These are phyloP conservation scores for Misopates orontium DNA, from an alignment of 257 asterid species.

Conservation along the genomic window DNA sequence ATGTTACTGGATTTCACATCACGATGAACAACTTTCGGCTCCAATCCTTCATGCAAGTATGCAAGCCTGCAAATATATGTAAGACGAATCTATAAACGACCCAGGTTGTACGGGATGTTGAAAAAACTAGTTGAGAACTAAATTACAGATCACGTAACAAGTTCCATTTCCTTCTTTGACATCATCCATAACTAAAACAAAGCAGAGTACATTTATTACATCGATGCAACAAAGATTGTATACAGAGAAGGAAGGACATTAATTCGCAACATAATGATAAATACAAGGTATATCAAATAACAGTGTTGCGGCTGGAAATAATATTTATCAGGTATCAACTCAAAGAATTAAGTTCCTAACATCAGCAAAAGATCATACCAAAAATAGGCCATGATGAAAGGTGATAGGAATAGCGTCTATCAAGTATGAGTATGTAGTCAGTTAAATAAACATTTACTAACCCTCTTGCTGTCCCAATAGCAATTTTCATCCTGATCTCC, in stretches of 20 bases:
- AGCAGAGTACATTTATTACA: constrained; percentile 1
- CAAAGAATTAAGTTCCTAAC: neutral
- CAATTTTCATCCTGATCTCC: constrained; percentile 90
- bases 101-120: neutral
- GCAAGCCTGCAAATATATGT: constrained; percentile 57
- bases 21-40: constrained; percentile 97
- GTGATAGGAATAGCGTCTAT: neutral
- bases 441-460: constrained; percentile 30
- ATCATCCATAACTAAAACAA: neutral
- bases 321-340: neutral
- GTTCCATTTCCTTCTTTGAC: neutral
- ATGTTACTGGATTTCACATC: constrained; percentile 97
- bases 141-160: neutral
- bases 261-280: neutral
- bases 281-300: neutral
- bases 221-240: constrained; percentile 2
- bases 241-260: neutral
- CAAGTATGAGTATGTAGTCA: neutral
- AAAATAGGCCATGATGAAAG: no score
- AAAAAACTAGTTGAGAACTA: neutral
- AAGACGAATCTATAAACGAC: neutral
- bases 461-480: constrained; percentile 94
- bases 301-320: neutral
- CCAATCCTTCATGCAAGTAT: constrained; percentile 95
- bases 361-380: neutral